Conservation (phyloP, 2,329 filamentous ascomycete species). For the Penicillium glabrum region DNA sequence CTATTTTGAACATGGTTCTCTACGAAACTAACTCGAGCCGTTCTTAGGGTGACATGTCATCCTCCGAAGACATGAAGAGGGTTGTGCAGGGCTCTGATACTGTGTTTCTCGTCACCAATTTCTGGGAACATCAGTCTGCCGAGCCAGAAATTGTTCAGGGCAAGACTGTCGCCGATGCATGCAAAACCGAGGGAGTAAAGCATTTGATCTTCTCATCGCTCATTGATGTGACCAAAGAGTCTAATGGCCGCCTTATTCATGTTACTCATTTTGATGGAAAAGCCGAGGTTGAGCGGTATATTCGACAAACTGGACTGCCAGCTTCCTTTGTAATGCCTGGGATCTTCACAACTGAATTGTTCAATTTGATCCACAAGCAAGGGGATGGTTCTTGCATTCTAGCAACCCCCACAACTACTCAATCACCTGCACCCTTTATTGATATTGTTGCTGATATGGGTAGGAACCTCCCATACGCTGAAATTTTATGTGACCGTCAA, state of each 20-base stretch:
- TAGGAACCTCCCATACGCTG: conserved; percentile 31
- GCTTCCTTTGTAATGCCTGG: conserved; percentile 45
- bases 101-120: conserved; percentile 16
- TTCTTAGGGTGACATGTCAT: neutral
- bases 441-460: conserved; percentile 42
- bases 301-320: conserved; percentile 32
- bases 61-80: neutral
- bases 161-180: conserved; percentile 11
- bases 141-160: conserved; percentile 8
- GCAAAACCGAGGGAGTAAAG: conserved; percentile 7
- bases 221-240: conserved; percentile 5
- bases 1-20: neutral
- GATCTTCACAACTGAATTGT: conserved; percentile 40
- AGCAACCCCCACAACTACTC: conserved; percentile 2
- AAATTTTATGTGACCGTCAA: conserved; percentile 20
- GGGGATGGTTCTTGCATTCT: conserved; percentile 10
- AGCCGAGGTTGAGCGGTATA: conserved; percentile 40
- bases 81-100: conserved; percentile 9
- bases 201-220: conserved; percentile 13
- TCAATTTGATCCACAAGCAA: conserved; percentile 1
- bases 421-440: conserved; percentile 11
- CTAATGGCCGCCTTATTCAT: conserved; percentile 15
- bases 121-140: conserved; percentile 8
- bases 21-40: neutral
- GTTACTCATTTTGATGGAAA: conserved; percentile 44